Evolutionary conservation across 192 early-diverging fungal genomes (phyloP), one percentile per base, ranked within the genome.

Genomic region (Rhizoclosmatium globosum): DNA sequence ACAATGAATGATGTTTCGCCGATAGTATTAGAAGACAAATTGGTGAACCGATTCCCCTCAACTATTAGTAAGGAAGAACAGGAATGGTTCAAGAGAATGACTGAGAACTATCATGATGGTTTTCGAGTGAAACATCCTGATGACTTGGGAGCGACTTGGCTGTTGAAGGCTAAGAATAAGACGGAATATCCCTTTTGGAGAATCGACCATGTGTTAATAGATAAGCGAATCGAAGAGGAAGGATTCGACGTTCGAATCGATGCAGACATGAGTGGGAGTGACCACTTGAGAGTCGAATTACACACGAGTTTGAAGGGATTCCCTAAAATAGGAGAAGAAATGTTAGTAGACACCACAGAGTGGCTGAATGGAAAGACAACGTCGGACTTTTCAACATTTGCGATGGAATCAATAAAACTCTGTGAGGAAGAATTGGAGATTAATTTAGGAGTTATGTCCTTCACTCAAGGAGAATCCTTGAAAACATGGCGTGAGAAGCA

Each of bases 81-180:
- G 46, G 17, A 47, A 45, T n/a, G 31, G 21, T 47, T 69, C 19
- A 19, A 69, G 41, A 9, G 0, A 17, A n/a, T 21, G 68, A 44
- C 53, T 9, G 53, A 56, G 11, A 56, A 56, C 53, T 69, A 45
- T 44, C 46, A 47, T 69, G 68, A 69, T 17, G 68, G 42, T 9
- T 69, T 69, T 23, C 31, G 68, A 7, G 11, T n/a, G 13, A 69
- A 47, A 45, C 38, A 69, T 44, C 68, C 68, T 13, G 41, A 69
- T 19, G 46, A 39, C 13, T 17, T 44, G n/a, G 68, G 68, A 4
- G 21, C n/a, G 17, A 69, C 68, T 9, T 69, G 68, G 68, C 31
- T 15, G 13, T 15, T n/a, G 11, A 38, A 19, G 46, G 11, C 31
- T 9, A 15, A 44, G 6, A 9, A n/a, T 13, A 9, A 23, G 17